A percentile compares a stretch with the other conserved stretches of the same genome.
Conservation (phyloP, 1,284 basidiomycete genomes). For the Apiotrichum brassicae region DNA sequence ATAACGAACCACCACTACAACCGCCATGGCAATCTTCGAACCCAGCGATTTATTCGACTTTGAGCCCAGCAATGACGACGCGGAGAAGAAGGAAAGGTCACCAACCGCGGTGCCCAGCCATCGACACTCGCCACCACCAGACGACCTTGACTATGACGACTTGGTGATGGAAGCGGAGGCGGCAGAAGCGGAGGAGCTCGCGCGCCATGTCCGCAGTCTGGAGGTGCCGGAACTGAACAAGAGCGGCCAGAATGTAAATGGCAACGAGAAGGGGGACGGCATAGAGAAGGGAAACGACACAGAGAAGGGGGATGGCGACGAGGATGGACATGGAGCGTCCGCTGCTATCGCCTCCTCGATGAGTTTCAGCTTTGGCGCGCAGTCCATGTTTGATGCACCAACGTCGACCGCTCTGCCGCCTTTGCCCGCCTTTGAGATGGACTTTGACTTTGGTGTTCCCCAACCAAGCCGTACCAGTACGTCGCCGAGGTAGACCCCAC, state of each 20-base stretch:
- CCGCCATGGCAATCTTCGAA: conserved; percentile 9
- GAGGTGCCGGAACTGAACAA: no score
- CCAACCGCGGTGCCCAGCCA: neutral
- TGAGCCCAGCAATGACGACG: neutral
- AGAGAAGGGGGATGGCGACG: no score
- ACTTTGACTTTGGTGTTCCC: conserved; percentile 4
- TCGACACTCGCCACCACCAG: conserved; percentile 14
- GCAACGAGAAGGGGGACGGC: no score
- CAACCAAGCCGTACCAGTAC: neutral
- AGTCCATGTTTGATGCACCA: neutral
- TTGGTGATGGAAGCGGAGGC: conserved; percentile 25
- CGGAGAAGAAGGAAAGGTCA: neutral
- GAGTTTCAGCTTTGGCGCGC: neutral
- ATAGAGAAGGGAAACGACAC: neutral
- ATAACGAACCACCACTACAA: no score
- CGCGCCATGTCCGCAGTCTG: no score
- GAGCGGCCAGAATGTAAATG: no score
- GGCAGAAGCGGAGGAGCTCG: neutral
- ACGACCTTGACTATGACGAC: conserved; percentile 23
- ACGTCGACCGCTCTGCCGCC: neutral
- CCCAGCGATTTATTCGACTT: conserved; percentile 7
- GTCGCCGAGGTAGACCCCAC: neutral
- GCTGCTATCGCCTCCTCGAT: no score
- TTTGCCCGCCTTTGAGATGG: neutral
- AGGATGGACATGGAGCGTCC: neutral